Percentiles rank a stretch among this genome's conserved stretches.
Evolutionary conservation across 805 yeast genomes (phyloP).

Genomic region (Tetrapisispora fleetii): DNA sequence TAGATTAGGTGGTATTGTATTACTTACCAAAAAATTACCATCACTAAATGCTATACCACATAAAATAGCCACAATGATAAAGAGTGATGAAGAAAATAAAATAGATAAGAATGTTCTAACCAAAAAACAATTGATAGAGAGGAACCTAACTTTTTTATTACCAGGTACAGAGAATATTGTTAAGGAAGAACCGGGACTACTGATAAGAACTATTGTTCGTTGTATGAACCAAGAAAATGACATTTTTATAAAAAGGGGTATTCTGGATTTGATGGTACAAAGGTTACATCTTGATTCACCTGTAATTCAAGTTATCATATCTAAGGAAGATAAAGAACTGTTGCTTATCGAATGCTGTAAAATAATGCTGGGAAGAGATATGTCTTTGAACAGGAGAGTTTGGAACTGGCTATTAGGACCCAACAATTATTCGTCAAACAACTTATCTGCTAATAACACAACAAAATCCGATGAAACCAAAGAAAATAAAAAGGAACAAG

Average conservation of each 20-base stretch:
- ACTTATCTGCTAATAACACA: not conserved
- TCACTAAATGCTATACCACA: slow-evolving; percentile 31
- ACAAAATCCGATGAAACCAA: not conserved
- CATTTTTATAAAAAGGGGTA: slow-evolving; percentile 75
- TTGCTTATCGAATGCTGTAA: slow-evolving; percentile 54
- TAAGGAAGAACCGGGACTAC: slow-evolving; percentile 70
- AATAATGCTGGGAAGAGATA: slow-evolving; percentile 71
- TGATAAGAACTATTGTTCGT: slow-evolving; percentile 61
- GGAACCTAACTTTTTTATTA: slow-evolving; percentile 36
- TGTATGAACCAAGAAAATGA: slow-evolving; percentile 59
- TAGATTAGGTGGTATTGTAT: slow-evolving; percentile 73
- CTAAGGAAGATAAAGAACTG: slow-evolving; percentile 44
- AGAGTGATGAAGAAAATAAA: not conserved
- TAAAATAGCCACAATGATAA: not conserved
- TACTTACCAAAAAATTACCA: slow-evolving; percentile 58
- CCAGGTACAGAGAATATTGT: slow-evolving; percentile 51
- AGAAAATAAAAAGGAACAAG: not conserved
- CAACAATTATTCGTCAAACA: slow-evolving; percentile 5
- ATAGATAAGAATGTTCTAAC: not conserved
- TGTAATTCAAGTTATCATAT: slow-evolving; percentile 39
- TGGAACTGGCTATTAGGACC: slow-evolving; percentile 95
- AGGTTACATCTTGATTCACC: slow-evolving; percentile 58
- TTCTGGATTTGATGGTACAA: slow-evolving; percentile 66
- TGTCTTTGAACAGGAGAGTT: slow-evolving; percentile 87
- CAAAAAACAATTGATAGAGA: not conserved